These are phyloP conservation scores for Sclerotinia nivalis DNA, from an alignment of 2,329 filamentous ascomycete species.

Conservation along the genomic window DNA sequence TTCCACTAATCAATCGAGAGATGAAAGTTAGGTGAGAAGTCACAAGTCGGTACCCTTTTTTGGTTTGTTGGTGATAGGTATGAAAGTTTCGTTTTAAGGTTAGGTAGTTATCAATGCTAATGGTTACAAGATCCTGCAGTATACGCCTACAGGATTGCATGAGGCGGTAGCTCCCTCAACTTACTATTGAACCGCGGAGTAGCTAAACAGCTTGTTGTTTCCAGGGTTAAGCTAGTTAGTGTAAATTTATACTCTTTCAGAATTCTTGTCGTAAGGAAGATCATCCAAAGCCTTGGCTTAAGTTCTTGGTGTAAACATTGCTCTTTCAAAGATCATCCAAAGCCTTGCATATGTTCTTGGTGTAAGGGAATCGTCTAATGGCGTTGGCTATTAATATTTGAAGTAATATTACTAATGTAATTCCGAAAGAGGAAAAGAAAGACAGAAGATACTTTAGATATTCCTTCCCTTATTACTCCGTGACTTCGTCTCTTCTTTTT, in stretches of 20 bases:
- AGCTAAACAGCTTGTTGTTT: not conserved
- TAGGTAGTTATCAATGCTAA: not conserved
- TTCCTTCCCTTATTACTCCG: too few relatives aligned
- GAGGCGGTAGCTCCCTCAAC: not conserved
- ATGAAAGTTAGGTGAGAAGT: too few relatives aligned
- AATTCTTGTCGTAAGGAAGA: not conserved
- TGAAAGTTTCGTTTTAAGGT: not conserved
- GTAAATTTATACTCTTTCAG: not conserved
- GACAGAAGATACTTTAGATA: not conserved
- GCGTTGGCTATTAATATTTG: not conserved
- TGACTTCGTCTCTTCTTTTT: not conserved
- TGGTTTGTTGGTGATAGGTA: not conserved
- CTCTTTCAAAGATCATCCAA: not conserved
- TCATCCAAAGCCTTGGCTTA: not conserved
- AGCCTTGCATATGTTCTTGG: not conserved
- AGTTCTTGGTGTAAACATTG: too few relatives aligned
- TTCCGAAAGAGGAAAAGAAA: not conserved
- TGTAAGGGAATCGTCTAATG: not conserved
- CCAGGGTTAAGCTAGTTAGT: not conserved
- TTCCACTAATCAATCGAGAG: not conserved
- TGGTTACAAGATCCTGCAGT: slow-evolving; percentile 9
- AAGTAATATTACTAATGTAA: not conserved
- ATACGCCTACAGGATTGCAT: not conserved
- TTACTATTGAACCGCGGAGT: not conserved
- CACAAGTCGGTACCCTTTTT: too few relatives aligned